A percentile compares a stretch with the other conserved stretches of the same genome.
These are phyloP conservation scores for Cudoniella acicularis DNA, from an alignment of 495 filamentous ascomycete species.

Conservation along the genomic window DNA sequence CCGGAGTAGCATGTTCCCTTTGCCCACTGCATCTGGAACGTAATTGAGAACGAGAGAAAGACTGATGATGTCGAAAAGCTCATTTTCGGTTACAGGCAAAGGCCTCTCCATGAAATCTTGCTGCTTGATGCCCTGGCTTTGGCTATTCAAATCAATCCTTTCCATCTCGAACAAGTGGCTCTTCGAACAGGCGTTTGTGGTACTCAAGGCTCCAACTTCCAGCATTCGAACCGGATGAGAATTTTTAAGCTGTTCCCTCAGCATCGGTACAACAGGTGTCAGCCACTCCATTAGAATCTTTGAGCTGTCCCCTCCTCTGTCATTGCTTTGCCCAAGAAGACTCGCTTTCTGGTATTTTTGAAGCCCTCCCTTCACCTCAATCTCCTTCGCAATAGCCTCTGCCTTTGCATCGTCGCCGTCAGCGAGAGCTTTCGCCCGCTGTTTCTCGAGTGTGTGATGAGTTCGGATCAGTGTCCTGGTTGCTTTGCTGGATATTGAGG, in stretches of 20 bases:
- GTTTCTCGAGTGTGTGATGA: constrained; percentile 82
- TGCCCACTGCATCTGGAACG: constrained; percentile 67
- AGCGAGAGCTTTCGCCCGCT: constrained; percentile 59
- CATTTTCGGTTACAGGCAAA: constrained; percentile 54
- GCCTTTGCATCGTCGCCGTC: constrained; percentile 61
- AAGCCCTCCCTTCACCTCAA: constrained; percentile 71
- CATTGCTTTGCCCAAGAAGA: constrained; percentile 75
- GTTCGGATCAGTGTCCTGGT: constrained; percentile 78
- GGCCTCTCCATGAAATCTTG: constrained; percentile 95
- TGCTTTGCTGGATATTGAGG: constrained; percentile 71
- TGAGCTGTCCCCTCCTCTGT: constrained; percentile 89
- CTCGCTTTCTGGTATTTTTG: constrained; percentile 85
- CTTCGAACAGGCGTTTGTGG: constrained; percentile 76
- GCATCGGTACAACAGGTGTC: constrained; percentile 35
- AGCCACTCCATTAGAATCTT: constrained; percentile 86
- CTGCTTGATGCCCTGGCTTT: constrained; percentile 70
- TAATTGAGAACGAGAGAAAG: constrained; percentile 96
- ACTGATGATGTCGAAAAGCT: constrained; percentile 83
- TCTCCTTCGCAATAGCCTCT: constrained; percentile 49
- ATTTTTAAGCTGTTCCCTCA: constrained; percentile 25
- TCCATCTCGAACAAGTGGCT: constrained; percentile 67
- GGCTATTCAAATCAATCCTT: constrained; percentile 88
- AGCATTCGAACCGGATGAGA: constrained; percentile 55
- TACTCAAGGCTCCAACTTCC: constrained; percentile 86
- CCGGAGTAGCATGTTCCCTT: constrained; percentile 85